These are phyloP conservation scores for Fusarium concolor DNA, from an alignment of 2,329 filamentous ascomycete species.

Conservation along the genomic window DNA sequence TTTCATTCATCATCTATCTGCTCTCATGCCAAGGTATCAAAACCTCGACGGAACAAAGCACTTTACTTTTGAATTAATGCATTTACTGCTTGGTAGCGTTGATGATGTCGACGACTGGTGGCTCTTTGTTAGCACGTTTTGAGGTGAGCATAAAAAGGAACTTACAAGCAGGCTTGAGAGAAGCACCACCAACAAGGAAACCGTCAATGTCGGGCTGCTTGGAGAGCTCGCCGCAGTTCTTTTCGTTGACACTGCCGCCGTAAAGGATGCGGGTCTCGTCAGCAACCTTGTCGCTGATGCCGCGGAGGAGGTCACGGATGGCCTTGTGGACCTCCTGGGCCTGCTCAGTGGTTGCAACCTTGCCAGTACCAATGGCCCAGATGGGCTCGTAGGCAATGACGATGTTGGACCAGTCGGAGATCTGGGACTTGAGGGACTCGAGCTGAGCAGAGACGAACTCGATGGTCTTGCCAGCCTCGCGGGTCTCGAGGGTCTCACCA, in stretches of 20 bases:
- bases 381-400: constrained; percentile 99
- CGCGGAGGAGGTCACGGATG: constrained; percentile 89
- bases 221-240: constrained; percentile 94
- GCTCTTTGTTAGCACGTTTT: constrained; percentile 1
- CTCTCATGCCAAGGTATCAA: constrained; percentile 19
- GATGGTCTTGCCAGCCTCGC: constrained; percentile 86
- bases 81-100: constrained; percentile 64
- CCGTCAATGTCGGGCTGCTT: constrained; percentile 97
- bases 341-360: constrained; percentile 89
- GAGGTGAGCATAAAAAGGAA: constrained; percentile 40
- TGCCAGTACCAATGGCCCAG: constrained; percentile 95
- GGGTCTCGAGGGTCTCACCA: constrained; percentile 93
- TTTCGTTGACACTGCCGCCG: constrained; percentile 95
- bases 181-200: constrained; percentile 96
- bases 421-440: constrained; percentile 79
- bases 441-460: constrained; percentile 88
- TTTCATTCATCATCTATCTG: constrained; percentile 42
- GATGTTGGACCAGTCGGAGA: constrained; percentile 90
- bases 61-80: constrained; percentile 35
- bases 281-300: constrained; percentile 78
- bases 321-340: constrained; percentile 94
- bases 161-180: constrained; percentile 95
- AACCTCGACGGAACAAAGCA: constrained; percentile 8
- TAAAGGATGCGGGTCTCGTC: constrained; percentile 95
- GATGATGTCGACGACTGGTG: constrained; percentile 68